Evolutionary conservation across 345 rosid genomes (phyloP).

Genomic region (Arabis alpina): DNA sequence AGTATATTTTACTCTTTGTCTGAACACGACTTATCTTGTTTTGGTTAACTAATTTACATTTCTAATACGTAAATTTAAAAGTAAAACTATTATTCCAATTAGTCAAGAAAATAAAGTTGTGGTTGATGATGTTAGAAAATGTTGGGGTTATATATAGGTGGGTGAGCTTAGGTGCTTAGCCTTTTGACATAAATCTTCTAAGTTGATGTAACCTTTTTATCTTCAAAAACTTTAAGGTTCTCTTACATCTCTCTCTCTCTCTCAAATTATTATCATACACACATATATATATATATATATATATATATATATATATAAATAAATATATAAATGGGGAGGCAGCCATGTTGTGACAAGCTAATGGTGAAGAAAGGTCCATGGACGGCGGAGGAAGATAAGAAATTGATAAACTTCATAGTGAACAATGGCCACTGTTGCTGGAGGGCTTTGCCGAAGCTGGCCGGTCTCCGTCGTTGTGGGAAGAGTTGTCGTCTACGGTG

Average conservation of each 20-base stretch:
- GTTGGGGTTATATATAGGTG: conserved; percentile 27
- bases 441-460: conserved; percentile 69
- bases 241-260: background rate
- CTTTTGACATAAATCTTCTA: conserved; percentile 23
- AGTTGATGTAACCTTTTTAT: background rate
- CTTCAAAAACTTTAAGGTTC: conserved; percentile 4
- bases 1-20: conserved; percentile 5
- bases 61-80: conserved; percentile 1
- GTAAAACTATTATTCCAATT: background rate
- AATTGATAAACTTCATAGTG: conserved; percentile 56
- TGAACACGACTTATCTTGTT: background rate
- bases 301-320: background rate
- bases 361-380: conserved; percentile 74
- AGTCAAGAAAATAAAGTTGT: background rate
- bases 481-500: conserved; percentile 79
- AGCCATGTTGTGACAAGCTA: conserved; percentile 69
- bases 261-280: background rate
- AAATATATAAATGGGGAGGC: conserved; percentile 33
- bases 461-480: conserved; percentile 75
- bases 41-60: background rate
- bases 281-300: background rate
- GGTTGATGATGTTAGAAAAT: background rate
- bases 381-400: conserved; percentile 73
- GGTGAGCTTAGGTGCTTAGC: conserved; percentile 20
- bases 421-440: conserved; percentile 69